Evolutionary conservation across 805 yeast genomes (phyloP), one percentile per base, ranked within the genome.

Genomic region (Zygosaccharomyces pseudorouxii): DNA sequence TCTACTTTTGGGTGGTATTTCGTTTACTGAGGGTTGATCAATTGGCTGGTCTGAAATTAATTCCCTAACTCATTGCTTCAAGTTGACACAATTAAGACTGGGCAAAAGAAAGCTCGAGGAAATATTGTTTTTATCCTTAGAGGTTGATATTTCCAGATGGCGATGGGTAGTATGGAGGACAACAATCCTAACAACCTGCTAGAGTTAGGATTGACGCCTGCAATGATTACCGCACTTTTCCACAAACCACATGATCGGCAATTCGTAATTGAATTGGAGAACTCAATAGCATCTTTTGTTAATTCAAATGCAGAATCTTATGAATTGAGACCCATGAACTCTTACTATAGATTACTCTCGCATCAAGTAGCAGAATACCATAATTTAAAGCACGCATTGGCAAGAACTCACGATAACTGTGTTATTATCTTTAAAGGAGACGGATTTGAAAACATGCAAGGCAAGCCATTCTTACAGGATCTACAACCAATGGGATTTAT

Each of bases 341-440:
- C 89, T 2, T 85, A 81, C 62, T 81, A 79, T 55, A 69, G 92
- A 55, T 68, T 86, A 40, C 65, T 86, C 46, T 75, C 84, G 0
- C 90, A 86, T 63, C 85, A 83, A 54, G 68, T 84, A 30, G 86
- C 89, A 4, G 84, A 80, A 33, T 83, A 82, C 60, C 82, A 83
- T 58, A 69, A 72, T 20, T 62, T 84, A 48, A 81, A 80, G 38
- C 90, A 85, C 58, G 74, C 73, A 7, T 54, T 75, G 39, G 67
- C 79, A 10, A 77, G 74, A 55, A 55, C 59, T 27, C 81, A 76
- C 50, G 81, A 80, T 8, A 69, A 69, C 44, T 74, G 80, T 19
- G 69, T 74, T 20, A 62, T 72, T 5, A 68, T 74, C 7, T 74
- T 60, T 64, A 74, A 74, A 54, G 67, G 61, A 38, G 55, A 64